phyloP scores from a whole-genome alignment of 257 asterid genomes.

The Nicotiana sylvestris region DNA sequence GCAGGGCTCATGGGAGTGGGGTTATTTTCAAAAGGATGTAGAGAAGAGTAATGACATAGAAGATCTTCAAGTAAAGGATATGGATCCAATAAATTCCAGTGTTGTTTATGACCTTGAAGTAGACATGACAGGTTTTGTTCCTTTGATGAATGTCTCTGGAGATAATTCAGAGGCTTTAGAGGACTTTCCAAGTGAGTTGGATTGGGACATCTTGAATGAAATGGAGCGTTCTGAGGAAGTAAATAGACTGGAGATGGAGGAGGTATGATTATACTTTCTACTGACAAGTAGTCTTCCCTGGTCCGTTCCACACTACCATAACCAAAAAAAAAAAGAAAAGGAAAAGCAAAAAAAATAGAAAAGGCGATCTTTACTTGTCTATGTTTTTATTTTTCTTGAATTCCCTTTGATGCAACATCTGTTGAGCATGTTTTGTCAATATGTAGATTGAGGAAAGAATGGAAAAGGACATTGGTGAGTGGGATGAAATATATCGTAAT shows the following conservation, averaged over 20 bases:
- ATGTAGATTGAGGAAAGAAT: constrained; percentile 87
- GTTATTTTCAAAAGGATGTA: constrained; percentile 45
- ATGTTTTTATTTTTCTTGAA: not conserved
- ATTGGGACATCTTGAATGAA: constrained; percentile 79
- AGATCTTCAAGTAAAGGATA: constrained; percentile 29
- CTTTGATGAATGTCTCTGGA: constrained; percentile 38
- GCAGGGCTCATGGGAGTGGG: constrained; percentile 74
- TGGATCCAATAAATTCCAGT: constrained; percentile 42
- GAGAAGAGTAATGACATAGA: constrained; percentile 36
- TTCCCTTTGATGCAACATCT: constrained; percentile 10
- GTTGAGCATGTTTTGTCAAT: constrained; percentile 26
- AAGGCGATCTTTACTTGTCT: not conserved
- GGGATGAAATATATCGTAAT: constrained; percentile 90
- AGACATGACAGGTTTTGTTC: constrained; percentile 31
- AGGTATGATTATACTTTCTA: constrained; percentile 46
- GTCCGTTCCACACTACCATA: not conserved
- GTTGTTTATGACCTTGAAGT: constrained; percentile 70
- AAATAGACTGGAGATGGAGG: constrained; percentile 75
- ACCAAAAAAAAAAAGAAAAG: not conserved
- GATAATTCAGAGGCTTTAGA: constrained; percentile 34
- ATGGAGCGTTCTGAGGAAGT: constrained; percentile 84
- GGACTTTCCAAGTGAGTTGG: constrained; percentile 53
- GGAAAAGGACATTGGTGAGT: constrained; percentile 77
- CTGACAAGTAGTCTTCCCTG: constrained; percentile 5
- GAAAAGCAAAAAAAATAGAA: not conserved